phyloP scores from a whole-genome alignment of 2,329 filamentous ascomycete genomes.

The Exophiala sp. region DNA sequence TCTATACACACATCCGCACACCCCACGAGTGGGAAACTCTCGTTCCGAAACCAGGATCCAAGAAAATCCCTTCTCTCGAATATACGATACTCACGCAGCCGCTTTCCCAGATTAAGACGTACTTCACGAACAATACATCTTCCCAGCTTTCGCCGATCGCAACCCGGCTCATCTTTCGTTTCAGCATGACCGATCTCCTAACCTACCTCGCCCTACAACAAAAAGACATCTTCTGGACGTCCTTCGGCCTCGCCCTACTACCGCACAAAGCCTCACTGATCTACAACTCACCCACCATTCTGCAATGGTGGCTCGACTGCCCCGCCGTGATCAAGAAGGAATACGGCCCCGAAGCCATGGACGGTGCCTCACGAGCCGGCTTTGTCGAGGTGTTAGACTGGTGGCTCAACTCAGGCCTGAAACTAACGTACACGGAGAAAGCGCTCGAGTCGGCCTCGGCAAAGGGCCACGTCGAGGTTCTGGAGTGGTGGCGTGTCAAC shows the following conservation, averaged over 20 bases:
- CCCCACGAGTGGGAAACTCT: slow-evolving; percentile 70
- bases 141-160: slow-evolving; percentile 75
- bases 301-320: slow-evolving; percentile 88
- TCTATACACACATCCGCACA: slow-evolving; percentile 73
- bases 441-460: slow-evolving; percentile 84
- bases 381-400: slow-evolving; percentile 83
- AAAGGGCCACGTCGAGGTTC: slow-evolving; percentile 76
- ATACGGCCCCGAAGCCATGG: slow-evolving; percentile 79
- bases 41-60: slow-evolving; percentile 61
- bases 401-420: slow-evolving; percentile 80
- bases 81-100: slow-evolving; percentile 76
- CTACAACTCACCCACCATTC: slow-evolving; percentile 76
- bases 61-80: slow-evolving; percentile 74
- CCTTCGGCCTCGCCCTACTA: slow-evolving; percentile 75
- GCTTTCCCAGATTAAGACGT: slow-evolving; percentile 65
- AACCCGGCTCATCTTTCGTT: slow-evolving; percentile 87
- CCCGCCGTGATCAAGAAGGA: slow-evolving; percentile 80
- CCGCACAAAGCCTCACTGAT: slow-evolving; percentile 85
- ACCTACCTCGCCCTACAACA: slow-evolving; percentile 65
- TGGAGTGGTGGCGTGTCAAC: slow-evolving; percentile 84
- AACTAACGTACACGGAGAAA: slow-evolving; percentile 78
- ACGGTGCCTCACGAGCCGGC: slow-evolving; percentile 80
- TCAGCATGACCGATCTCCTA: slow-evolving; percentile 76
- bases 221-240: slow-evolving; percentile 77
- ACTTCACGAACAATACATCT: slow-evolving; percentile 65